Conservation (phyloP, 495 filamentous ascomycete species). For the Immersiella caudata region DNA sequence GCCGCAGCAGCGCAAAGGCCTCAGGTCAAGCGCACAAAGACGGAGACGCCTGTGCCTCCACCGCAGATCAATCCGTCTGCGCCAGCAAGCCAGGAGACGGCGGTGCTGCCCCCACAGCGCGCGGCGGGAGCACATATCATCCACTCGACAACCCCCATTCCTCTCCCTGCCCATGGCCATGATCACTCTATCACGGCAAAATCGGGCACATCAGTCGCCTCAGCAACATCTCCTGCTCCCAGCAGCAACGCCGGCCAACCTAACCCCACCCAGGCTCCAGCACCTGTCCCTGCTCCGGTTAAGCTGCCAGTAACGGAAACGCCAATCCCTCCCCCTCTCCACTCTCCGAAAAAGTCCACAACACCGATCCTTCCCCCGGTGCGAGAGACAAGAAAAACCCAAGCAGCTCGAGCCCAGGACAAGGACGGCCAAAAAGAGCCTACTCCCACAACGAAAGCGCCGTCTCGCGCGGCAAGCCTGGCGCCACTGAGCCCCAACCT, state of each 20-base stretch:
- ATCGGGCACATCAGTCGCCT: constrained; percentile 29
- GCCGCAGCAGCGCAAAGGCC: constrained; percentile 28
- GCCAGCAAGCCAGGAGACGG: constrained; percentile 46
- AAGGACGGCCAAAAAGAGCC: constrained; percentile 23
- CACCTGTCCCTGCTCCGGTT: constrained; percentile 22
- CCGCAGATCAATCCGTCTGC: constrained; percentile 42
- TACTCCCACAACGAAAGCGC: constrained; percentile 34
- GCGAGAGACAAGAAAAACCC: constrained; percentile 43
- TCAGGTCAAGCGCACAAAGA: constrained; percentile 60
- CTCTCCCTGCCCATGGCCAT: constrained; percentile 35
- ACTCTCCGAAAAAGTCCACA: constrained; percentile 52
- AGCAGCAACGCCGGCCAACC: constrained; percentile 29
- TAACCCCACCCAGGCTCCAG: not conserved
- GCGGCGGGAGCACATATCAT: constrained; percentile 23
- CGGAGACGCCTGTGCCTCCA: constrained; percentile 55
- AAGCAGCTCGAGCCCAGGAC: constrained; percentile 34
- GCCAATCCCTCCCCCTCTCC: constrained; percentile 35
- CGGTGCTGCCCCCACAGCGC: constrained; percentile 36
- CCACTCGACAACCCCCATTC: constrained; percentile 44
- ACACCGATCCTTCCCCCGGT: constrained; percentile 57
- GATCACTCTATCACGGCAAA: constrained; percentile 38
- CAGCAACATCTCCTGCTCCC: constrained; percentile 36
- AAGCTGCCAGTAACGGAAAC: constrained; percentile 38
- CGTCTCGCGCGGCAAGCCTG: constrained; percentile 38
- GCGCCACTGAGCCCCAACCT: constrained; percentile 36